phyloP scores from a whole-genome alignment of 2,329 filamentous ascomycete species.

The Neonectria sp. region DNA sequence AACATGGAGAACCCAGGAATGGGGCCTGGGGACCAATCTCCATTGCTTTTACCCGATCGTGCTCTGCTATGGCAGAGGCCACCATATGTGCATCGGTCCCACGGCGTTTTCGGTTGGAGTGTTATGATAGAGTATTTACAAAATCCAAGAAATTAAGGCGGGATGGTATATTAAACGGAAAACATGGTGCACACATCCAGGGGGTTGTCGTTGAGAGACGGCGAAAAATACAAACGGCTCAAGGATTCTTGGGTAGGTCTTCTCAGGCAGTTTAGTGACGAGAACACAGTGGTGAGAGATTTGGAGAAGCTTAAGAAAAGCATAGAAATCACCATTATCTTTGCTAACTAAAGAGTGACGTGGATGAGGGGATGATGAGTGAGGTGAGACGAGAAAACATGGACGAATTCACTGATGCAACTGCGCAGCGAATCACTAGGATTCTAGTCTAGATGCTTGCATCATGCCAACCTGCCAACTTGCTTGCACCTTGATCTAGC shows the following conservation, averaged over 20 bases:
- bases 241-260: constrained; percentile 10
- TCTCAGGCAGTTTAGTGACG: constrained; percentile 9
- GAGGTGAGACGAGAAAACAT: constrained; percentile 35
- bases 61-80: constrained; percentile 37
- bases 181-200: constrained; percentile 42
- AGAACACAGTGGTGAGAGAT: constrained; percentile 9
- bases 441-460: constrained; percentile 33
- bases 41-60: constrained; percentile 31
- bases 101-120: constrained; percentile 52
- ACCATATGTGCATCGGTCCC: constrained; percentile 44
- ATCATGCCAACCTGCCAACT: neutral
- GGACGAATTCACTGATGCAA: constrained; percentile 41
- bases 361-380: neutral
- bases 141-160: constrained; percentile 43
- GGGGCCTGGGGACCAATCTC: constrained; percentile 14
- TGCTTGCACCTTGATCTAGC: constrained; percentile 11
- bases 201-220: constrained; percentile 24
- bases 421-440: constrained; percentile 30
- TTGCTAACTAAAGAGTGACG: neutral
- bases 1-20: constrained; percentile 17
- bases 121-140: constrained; percentile 51
- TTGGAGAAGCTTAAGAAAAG: constrained; percentile 18
- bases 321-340: constrained; percentile 6
- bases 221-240: constrained; percentile 18
- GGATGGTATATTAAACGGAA: constrained; percentile 40